Conservation (phyloP, 768 basidiomycete genomes). For the Multifurca ochricompacta region DNA sequence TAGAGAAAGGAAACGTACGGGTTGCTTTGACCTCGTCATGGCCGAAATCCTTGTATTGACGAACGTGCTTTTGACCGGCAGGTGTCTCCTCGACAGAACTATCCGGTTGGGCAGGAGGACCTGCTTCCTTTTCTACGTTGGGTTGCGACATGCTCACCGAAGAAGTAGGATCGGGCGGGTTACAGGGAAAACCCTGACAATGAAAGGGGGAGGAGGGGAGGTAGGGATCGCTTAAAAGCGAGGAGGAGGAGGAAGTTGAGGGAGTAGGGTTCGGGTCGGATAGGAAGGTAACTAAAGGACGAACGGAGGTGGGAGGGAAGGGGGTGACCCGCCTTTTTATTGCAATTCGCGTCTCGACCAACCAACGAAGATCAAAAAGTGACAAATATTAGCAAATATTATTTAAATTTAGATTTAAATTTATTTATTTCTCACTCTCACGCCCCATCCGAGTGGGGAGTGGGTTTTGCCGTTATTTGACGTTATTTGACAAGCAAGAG, state of each 20-base stretch:
- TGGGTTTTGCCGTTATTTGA: no score
- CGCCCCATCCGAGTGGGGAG: background rate
- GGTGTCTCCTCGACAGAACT: constrained; percentile 27
- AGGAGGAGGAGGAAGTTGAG: constrained; percentile 22
- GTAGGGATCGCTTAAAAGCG: constrained; percentile 20
- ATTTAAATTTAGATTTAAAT: background rate
- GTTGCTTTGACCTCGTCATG: constrained; percentile 61
- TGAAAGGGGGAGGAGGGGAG: background rate
- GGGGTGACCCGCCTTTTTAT: background rate
- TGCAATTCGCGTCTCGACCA: background rate
- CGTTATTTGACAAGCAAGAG: no score
- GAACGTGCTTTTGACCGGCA: constrained; percentile 44
- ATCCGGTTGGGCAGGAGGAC: constrained; percentile 40
- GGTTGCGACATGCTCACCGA: constrained; percentile 30
- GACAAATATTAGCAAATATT: constrained; percentile 16
- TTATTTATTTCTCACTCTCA: background rate
- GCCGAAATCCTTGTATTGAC: constrained; percentile 83
- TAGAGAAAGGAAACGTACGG: constrained; percentile 41
- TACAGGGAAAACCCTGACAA: constrained; percentile 15
- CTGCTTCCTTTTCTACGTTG: constrained; percentile 59
- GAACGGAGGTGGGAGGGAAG: background rate
- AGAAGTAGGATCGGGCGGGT: background rate
- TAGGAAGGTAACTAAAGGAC: constrained; percentile 17
- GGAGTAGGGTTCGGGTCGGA: constrained; percentile 21
- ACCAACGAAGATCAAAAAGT: background rate